Conservation (phyloP, 2,329 filamentous ascomycete species). For the Colletotrichum falcatum region DNA sequence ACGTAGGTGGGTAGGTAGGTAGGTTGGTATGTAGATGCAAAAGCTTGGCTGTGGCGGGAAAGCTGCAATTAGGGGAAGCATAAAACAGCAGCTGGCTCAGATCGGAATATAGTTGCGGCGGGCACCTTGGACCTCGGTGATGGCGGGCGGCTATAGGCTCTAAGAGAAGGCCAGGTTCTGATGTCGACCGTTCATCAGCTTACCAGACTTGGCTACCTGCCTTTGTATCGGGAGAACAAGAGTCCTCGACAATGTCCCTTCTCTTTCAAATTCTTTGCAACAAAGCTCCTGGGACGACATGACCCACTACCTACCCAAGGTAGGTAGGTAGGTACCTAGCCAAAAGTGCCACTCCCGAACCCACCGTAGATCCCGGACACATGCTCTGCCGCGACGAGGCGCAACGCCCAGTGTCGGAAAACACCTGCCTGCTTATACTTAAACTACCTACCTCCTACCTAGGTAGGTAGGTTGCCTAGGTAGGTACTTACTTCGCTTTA, state of each 20-base stretch:
- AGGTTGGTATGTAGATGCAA: neutral
- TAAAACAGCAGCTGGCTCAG: constrained; percentile 14
- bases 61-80: constrained; percentile 5
- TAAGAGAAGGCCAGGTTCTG: neutral
- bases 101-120: constrained; percentile 12
- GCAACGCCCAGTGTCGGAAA: neutral
- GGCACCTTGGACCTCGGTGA: too few relatives aligned
- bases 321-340: neutral
- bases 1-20: too few relatives aligned
- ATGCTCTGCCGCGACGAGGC: constrained; percentile 15
- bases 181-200: neutral
- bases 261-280: neutral
- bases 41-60: neutral
- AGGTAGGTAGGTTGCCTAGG: too few relatives aligned
- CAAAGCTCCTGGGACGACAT: neutral
- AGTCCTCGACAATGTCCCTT: neutral
- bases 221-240: neutral
- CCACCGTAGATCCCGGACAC: constrained; percentile 4
- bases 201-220: neutral
- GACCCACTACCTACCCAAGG: neutral
- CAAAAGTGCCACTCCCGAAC: neutral
- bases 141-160: too few relatives aligned
- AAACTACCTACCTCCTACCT: neutral
- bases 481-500: neutral
- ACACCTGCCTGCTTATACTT: neutral